Evolutionary conservation across 192 early-diverging fungal species (phyloP).

Genomic region (Ramicandelaber brevisporus): DNA sequence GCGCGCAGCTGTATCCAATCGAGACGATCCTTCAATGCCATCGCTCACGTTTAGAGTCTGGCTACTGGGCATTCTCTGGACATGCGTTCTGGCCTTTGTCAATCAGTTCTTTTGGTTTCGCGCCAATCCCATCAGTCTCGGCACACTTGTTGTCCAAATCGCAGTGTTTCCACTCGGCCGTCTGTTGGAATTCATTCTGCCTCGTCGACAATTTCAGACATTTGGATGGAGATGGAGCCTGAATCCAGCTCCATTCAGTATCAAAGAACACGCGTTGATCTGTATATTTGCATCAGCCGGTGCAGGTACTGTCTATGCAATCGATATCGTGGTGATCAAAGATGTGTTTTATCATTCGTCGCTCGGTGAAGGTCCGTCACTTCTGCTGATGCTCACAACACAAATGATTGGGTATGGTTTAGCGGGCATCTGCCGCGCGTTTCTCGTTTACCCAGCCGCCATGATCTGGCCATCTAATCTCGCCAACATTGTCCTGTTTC

Average conservation of each 20-base stretch:
- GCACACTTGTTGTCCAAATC: conserved; percentile 40
- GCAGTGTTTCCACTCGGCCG: conserved; percentile 51
- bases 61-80: conserved; percentile 11
- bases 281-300: conserved; percentile 51
- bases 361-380: conserved; percentile 28
- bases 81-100: conserved; percentile 2
- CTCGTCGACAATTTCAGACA: conserved; percentile 16
- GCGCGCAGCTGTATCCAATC: conserved; percentile 1
- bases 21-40: conserved; percentile 15
- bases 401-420: conserved; percentile 34
- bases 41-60: conserved; percentile 18
- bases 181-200: conserved; percentile 31
- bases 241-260: conserved; percentile 66
- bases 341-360: conserved; percentile 33
- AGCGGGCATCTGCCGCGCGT: conserved; percentile 45
- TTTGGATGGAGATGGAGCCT: conserved; percentile 24
- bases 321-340: conserved; percentile 44
- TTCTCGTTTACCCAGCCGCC: conserved; percentile 51
- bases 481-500: conserved; percentile 47
- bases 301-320: conserved; percentile 40
- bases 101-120: conserved; percentile 75
- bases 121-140: conserved; percentile 49
- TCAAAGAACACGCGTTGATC: conserved; percentile 77
- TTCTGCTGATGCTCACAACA: conserved; percentile 42
- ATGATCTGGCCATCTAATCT: conserved; percentile 80